Base-by-base conservation (phyloP, 306 rosid species). In the Benincasa hispida region DNA sequence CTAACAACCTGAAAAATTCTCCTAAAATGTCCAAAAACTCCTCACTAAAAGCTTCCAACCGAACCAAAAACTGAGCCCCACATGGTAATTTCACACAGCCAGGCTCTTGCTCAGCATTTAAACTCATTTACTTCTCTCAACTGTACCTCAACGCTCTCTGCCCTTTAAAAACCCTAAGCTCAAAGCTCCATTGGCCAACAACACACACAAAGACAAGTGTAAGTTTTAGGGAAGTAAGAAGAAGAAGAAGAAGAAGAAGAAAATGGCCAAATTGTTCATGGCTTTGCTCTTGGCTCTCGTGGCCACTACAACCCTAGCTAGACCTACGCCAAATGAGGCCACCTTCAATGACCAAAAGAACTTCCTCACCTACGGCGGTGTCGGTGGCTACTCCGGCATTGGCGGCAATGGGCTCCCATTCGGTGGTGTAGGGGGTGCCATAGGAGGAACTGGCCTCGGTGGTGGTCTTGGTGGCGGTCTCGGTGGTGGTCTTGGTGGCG, bases 261-360 rank as follows among this genome's bases (percentile, higher is more conserved):
- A 48, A 65, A 88, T 92, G 96, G 81, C 84, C 4, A 87, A 47
- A 82, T 78, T 80, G 83, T 81, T 82, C 67, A 78, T 89, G 21
- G 48, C 83, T 53, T 1, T 92, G 75, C 84, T 87, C 77, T 79
- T 88, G 77, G 88, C 89, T 79, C 86, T 93, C 0, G 88, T 67
- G 1, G 77, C 81, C 65, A 85, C 67, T 56, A 84, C 69, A 21
- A 53, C 86, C 15, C 17, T 83, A 8, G 91, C 83, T 18, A 87
- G 94, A 76, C 80, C 83, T n/a, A 82, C 76, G 8, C 94, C 92
- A 0, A 72, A 13, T 4, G 87, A 78, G n/a, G 88, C 77, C 8
- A 89, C 86, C n/a, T 30, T 89, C 63, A 77, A 78, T 51, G 97
- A 93, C 82, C 87, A 91, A 73, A 93, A 93, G 91, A 93, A 91